phyloP scores from a whole-genome alignment of 176 grass and related monocot species.

The Zea mays region Zm-B73-REFERENCE-NAM-5.0 NC_050099.1:119887501-119888000 shows the following conservation, averaged over 20 bases:
- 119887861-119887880: conserved; percentile 32
- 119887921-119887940: conserved; percentile 54
- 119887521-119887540: no score
- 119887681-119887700: conserved; percentile 89
- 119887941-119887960: conserved; percentile 78
- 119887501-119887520: no score
- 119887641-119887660: no score
- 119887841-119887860: conserved; percentile 30
- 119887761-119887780: conserved; percentile 98
- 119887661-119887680: conserved; percentile 82
- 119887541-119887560: no score
- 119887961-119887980: conserved; percentile 83
- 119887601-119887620: no score
- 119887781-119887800: conserved; percentile 93
- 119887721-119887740: conserved; percentile 91
- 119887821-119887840: conserved; percentile 35
- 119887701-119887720: conserved; percentile 98
- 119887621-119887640: no score
- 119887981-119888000: conserved; percentile 16
- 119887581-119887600: no score
- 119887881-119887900: conserved; percentile 36
- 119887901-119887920: conserved; percentile 84
- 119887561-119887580: no score
- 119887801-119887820: conserved; percentile 96
- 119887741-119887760: conserved; percentile 93